Base-by-base conservation (phyloP, 2,329 filamentous ascomycete genomes). In the Talaromyces sp. region DNA sequence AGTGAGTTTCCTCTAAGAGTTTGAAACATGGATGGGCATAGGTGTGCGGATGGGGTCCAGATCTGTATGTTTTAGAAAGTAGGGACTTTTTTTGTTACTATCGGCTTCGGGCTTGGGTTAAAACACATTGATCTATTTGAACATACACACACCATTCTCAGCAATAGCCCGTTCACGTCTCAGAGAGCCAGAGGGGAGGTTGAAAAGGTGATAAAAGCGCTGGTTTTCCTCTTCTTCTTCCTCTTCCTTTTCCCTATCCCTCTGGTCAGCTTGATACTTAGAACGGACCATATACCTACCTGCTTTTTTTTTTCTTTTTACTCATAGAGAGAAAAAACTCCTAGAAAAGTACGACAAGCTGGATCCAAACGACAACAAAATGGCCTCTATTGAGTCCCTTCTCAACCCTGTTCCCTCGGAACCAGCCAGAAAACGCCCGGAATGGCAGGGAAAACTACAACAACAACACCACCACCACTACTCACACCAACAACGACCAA, bases 371-470 rank as follows among this genome's bases (percentile, higher is more conserved):
- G n/a, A 46, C 3, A 46, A n/a, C 10, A 21, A 9, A 3, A 62
- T 62, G 60, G 57, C 60, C 24, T 62, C 60, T 29, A 62, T 62
- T 27, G 56, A 62, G 53, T 62, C 60, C 21, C 57, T 62, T 26
- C 52, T 62, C 29, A 62, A 62, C 32, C 60, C 60, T 1, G 19
- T 58, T 21, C 56, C 60, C 24, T 14, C 24, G 31, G 35, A 35
- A 57, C 31, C 27, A 3, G 19, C 19, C 7, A 32, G 35, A 9
- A 43, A 21, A 24, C 27, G 24, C 14, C 21, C 38, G 5, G 38
- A 43, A 43, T 19, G 14, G 14, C 38, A 43, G 14, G 38, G 12
- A n/a, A 43, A 43, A 3, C 17, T 8, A 27, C 32, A 41, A 41
- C n/a, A 55, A 3, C 58, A 38, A 32, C 57, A 11, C 43, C 54